These are phyloP conservation scores for Blastocystis sp. DNA, from an alignment of 352 stramenopile genomes.

Conservation along the genomic window DNA sequence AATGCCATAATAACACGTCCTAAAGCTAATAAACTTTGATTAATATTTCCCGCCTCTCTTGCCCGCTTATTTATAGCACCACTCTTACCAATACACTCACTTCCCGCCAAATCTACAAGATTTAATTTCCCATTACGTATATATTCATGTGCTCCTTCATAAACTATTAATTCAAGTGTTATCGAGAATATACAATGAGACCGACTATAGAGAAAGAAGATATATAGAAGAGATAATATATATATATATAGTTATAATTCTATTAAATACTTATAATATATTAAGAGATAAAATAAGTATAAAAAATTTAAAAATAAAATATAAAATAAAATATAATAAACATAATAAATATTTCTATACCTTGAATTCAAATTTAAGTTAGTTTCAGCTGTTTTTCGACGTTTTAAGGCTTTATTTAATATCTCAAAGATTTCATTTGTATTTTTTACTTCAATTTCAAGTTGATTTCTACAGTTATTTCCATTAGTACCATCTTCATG, in stretches of 20 bases:
- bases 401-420: slow-evolving; percentile 68
- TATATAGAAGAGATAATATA: not conserved
- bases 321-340: no score
- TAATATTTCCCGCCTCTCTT: slow-evolving; percentile 48
- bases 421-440: slow-evolving; percentile 55
- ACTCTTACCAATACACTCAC: slow-evolving; percentile 43
- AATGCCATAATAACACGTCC: slow-evolving; percentile 33
- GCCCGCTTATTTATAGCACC: no score
- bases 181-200: slow-evolving; percentile 90
- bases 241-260: not conserved
- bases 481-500: not conserved
- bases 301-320: no score
- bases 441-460: not conserved
- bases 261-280: not conserved
- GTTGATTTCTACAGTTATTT: slow-evolving; percentile 19
- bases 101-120: slow-evolving; percentile 40
- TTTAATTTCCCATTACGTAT: slow-evolving; percentile 36
- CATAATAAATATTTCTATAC: no score
- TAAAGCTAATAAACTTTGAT: slow-evolving; percentile 49
- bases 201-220: slow-evolving; percentile 54
- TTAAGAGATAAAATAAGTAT: slow-evolving; percentile 4
- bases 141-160: slow-evolving; percentile 42
- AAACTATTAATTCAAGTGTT: slow-evolving; percentile 67
- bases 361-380: slow-evolving; percentile 61
- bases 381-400: slow-evolving; percentile 40